A percentile compares a stretch with the other conserved stretches of the same genome.
phyloP scores from a whole-genome alignment of 192 early-diverging fungal species.

The Tieghemiomyces parasiticus region DNA sequence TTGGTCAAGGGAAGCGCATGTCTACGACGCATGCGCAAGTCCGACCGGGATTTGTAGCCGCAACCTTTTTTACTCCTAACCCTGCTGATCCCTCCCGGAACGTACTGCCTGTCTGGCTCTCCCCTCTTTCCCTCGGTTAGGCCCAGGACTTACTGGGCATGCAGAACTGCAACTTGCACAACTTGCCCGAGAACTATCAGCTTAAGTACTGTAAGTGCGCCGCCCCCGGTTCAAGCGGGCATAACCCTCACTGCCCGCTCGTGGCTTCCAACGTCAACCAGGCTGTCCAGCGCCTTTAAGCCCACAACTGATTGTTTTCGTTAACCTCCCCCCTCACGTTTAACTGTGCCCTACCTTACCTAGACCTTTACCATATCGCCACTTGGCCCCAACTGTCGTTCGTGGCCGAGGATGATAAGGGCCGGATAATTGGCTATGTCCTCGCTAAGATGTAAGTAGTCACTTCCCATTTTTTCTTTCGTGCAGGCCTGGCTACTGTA shows the following conservation, averaged over 20 bases:
- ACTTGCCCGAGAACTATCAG: constrained; percentile 98
- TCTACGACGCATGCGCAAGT: no score
- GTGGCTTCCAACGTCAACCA: neutral
- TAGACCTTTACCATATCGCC: constrained; percentile 63
- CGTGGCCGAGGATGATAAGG: constrained; percentile 86
- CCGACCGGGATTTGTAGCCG: no score
- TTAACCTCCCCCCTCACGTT: neutral
- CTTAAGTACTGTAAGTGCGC: constrained; percentile 88
- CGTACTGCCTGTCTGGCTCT: no score
- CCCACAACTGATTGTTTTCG: neutral
- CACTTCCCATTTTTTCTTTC: neutral
- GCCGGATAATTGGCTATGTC: constrained; percentile 92
- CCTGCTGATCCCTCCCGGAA: no score
- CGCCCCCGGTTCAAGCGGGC: neutral
- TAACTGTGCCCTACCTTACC: neutral
- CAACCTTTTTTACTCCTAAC: no score
- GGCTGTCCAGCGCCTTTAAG: neutral
- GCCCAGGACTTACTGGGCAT: constrained; percentile 78
- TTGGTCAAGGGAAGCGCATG: no score
- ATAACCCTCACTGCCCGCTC: neutral
- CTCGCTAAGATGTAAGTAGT: constrained; percentile 69
- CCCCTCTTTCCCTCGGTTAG: no score
- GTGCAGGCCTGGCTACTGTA: neutral
- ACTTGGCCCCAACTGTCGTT: constrained; percentile 88
- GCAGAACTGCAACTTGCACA: constrained; percentile 94